Percentiles rank a stretch among this genome's conserved stretches.
Evolutionary conservation across 441 rosid species (phyloP).

Genomic region (Eutrema salsugineum): DNA sequence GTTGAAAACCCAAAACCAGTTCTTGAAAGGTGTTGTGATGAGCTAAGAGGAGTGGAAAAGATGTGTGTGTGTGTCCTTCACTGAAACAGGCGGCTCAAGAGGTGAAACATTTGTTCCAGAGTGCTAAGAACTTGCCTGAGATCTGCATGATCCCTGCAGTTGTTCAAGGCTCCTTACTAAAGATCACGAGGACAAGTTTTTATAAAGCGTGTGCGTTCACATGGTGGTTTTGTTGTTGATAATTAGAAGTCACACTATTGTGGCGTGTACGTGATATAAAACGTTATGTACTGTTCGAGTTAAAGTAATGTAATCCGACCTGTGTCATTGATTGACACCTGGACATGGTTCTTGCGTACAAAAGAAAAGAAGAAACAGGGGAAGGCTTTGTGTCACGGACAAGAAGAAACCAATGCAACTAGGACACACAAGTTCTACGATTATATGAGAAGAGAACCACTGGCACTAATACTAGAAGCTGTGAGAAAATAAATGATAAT

Average conservation of each 20-base stretch:
- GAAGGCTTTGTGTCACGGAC: neutral
- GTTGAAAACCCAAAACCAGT: conserved; percentile 2
- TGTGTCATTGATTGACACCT: neutral
- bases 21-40: conserved; percentile 10
- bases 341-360: neutral
- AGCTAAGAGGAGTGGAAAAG: conserved; percentile 1
- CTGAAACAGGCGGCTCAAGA: conserved; percentile 8
- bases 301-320: no score
- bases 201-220: neutral
- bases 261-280: neutral
- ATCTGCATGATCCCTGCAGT: conserved; percentile 3
- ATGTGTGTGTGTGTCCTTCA: conserved; percentile 21
- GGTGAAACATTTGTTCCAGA: neutral
- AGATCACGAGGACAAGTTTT: neutral
- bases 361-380: neutral
- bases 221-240: conserved; percentile 2
- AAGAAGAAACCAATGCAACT: no score
- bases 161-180: conserved; percentile 19
- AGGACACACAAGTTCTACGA: no score
- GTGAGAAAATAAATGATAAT: no score
- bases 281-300: neutral
- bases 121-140: conserved; percentile 8
- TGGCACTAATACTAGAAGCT: neutral
- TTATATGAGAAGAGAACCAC: neutral
- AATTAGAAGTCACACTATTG: neutral